Conservation (phyloP, 306 rosid genomes). For the Casuarina equisetifolia region DNA sequence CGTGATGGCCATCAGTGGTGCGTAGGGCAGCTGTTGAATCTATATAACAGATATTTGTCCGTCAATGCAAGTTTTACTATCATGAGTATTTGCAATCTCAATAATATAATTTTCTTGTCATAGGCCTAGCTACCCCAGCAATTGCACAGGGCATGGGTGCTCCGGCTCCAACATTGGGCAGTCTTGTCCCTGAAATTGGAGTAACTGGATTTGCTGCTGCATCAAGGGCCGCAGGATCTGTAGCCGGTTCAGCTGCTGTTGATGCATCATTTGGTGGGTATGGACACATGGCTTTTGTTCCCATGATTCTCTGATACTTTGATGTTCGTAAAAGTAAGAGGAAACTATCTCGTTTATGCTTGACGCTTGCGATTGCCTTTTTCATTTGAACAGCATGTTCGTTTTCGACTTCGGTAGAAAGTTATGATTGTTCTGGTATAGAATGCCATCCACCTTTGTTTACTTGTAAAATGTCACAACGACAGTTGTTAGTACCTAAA, state of each 20-base stretch:
- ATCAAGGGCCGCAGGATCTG: slow-evolving; percentile 30
- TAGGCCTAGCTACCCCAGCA: slow-evolving; percentile 21
- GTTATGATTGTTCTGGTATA: not conserved
- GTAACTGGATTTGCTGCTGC: slow-evolving; percentile 24
- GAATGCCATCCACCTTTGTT: not conserved
- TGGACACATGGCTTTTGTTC: not conserved
- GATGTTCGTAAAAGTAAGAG: not conserved
- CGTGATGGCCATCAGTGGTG: slow-evolving; percentile 31
- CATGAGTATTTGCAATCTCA: slow-evolving; percentile 1
- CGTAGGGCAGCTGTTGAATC: slow-evolving; percentile 16
- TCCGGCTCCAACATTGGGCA: not conserved
- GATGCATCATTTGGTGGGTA: slow-evolving; percentile 40
- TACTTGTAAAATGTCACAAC: not conserved
- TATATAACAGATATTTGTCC: not conserved
- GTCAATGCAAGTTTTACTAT: not conserved
- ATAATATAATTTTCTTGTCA: slow-evolving; percentile 3
- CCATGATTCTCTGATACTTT: not conserved
- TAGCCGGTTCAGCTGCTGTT: slow-evolving; percentile 26
- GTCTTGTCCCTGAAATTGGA: slow-evolving; percentile 20
- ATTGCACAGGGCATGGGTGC: not conserved
- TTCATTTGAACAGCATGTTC: not conserved
- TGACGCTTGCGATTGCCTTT: not conserved
- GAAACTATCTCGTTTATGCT: not conserved
- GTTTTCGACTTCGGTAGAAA: not conserved
- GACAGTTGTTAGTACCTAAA: not conserved